Conservation (phyloP, 371 early-diverging fungal species). For the Mortierella sp. region DNA sequence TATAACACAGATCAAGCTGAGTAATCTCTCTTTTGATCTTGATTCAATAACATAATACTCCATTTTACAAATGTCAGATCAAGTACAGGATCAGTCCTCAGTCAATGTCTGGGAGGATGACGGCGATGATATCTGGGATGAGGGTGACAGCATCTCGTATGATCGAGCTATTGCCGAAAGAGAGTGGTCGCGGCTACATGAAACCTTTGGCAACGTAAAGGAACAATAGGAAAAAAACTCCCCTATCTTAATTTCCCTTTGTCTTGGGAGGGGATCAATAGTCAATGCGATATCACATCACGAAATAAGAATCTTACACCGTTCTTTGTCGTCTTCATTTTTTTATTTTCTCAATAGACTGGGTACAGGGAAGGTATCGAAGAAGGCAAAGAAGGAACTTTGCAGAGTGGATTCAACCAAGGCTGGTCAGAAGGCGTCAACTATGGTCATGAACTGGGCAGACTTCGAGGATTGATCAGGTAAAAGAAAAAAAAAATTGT, state of each 20-base stretch:
- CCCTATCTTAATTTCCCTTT: not conserved
- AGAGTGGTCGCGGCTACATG: conserved; percentile 48
- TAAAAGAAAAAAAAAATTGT: not conserved
- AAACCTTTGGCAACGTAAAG: conserved; percentile 51
- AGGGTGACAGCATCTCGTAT: conserved; percentile 33
- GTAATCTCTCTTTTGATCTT: not conserved
- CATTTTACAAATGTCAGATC: conserved; percentile 34
- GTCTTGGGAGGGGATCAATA: not conserved
- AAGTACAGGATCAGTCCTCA: conserved; percentile 17
- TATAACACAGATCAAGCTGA: too few relatives aligned
- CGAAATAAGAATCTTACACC: too few relatives aligned
- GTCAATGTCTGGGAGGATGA: conserved; percentile 17
- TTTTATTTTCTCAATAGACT: conserved; percentile 17
- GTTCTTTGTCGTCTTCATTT: too few relatives aligned
- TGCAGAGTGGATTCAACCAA: conserved; percentile 53
- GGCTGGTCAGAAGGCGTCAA: conserved; percentile 54
- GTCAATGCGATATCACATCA: too few relatives aligned
- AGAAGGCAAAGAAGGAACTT: conserved; percentile 46
- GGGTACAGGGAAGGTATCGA: conserved; percentile 54
- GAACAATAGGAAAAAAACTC: not conserved
- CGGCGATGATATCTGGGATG: conserved; percentile 44
- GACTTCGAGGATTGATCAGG: conserved; percentile 53
- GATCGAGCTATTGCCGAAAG: conserved; percentile 48
- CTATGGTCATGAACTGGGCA: conserved; percentile 45
- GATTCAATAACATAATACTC: not conserved